Base-by-base conservation (phyloP, 805 yeast species). In the Maudiozyma saulgeensis region DNA sequence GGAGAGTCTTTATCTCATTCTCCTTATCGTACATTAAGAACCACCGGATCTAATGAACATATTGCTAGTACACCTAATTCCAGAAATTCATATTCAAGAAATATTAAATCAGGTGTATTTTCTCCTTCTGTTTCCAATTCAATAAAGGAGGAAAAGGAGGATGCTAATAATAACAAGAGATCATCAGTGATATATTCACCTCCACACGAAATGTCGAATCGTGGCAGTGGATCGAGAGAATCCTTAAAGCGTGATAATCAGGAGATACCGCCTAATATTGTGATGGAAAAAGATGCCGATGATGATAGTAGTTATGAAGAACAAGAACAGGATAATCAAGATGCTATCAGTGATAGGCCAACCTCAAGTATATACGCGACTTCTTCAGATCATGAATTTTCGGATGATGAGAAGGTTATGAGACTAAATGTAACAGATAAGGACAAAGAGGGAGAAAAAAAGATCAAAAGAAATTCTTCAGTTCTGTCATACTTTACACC, bases 391-490 rank as follows among this genome's bases (percentile, higher is more conserved):
- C 44, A 46, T 18, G 41, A 43, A 47, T 40, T 49, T 23, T 15
- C 45, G 18, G 23, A 9, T 9, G 34, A 37, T 12, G 26, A 34
- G 12, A 32, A 3, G 15, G 4, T 46, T n/a, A 34, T 18, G 9
- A 25, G 13, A 9, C 18, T 18, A 18, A 21, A 34, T 11, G 35
- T 34, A 11, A 5, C 39, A 9, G 52, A 51, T 35, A 41, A 25
- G n/a, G 31, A 21, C 26, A 38, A 38, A 38, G 15, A n/a, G 23
- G 23, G 23, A 18, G 26, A 23, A 8, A 61, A 60, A 43, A 58
- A 62, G 42, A 82, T 78, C 56, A 76, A 77, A 56, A 74, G 86
- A 53, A 81, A 79, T 51, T 79, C 84, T 0, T 80, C 85, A 0
- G 66, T 80, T 43, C 73, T 80, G 51, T 76, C 79, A 47, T 80